Conservation (phyloP, 2,329 filamentous ascomycete species). For the Stemphylium lycopersici region DNA sequence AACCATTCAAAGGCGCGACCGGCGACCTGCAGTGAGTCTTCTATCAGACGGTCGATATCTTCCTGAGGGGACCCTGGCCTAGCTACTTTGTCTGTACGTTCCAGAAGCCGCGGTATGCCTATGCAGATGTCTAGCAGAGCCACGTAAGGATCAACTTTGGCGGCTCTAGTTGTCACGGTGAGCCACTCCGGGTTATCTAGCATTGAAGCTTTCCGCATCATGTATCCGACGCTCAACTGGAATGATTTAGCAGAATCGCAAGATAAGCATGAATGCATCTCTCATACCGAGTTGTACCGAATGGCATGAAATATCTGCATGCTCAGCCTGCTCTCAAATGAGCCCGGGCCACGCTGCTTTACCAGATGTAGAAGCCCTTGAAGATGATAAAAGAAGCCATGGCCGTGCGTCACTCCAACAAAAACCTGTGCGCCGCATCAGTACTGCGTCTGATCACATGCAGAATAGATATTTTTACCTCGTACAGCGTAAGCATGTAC, state of each 20-base stretch:
- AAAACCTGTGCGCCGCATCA: conserved; percentile 35
- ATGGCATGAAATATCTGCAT: conserved; percentile 45
- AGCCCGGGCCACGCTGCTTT: conserved; percentile 40
- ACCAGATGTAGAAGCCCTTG: conserved; percentile 44
- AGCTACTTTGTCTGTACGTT: conserved; percentile 37
- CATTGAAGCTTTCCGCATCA: conserved; percentile 44
- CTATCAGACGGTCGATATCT: conserved; percentile 34
- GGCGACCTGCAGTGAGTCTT: conserved; percentile 35
- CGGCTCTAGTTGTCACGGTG: conserved; percentile 35
- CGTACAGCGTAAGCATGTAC: conserved; percentile 44
- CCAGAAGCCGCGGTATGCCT: conserved; percentile 42
- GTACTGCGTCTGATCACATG: neutral
- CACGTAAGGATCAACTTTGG: conserved; percentile 43
- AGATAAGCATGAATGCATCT: neutral
- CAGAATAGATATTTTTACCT: conserved; percentile 21
- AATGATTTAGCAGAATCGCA: conserved; percentile 11
- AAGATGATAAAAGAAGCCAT: conserved; percentile 48
- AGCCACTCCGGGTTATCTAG: conserved; percentile 44
- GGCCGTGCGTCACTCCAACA: conserved; percentile 41
- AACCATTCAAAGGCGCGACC: conserved; percentile 39
- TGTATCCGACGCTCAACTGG: conserved; percentile 44
- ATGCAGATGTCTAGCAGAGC: conserved; percentile 43
- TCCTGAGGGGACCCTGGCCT: conserved; percentile 3
- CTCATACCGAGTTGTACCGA: conserved; percentile 43
- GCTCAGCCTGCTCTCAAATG: conserved; percentile 37